These are phyloP conservation scores for Cercospora sp. DNA, from an alignment of 2,329 filamentous ascomycete genomes.

Conservation along the genomic window DNA sequence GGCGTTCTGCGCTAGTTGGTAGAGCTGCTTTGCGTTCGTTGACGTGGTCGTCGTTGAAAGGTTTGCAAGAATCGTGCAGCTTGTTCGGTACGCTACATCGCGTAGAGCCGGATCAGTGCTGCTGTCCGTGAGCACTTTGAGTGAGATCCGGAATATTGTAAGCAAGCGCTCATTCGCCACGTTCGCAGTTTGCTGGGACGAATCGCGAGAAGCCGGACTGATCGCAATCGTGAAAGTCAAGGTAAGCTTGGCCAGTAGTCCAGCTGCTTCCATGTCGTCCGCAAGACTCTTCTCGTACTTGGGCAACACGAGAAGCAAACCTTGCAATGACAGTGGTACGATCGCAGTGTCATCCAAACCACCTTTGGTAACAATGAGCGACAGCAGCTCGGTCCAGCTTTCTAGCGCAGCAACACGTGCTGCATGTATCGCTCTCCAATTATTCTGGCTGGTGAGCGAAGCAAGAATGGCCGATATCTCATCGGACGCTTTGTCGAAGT, in stretches of 20 bases:
- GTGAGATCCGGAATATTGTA: conserved; percentile 84
- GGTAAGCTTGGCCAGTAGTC: conserved; percentile 75
- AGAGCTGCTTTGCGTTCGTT: conserved; percentile 37
- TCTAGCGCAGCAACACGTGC: conserved; percentile 68
- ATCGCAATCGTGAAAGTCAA: conserved; percentile 71
- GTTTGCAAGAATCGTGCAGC: conserved; percentile 54
- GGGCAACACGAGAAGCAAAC: conserved; percentile 82
- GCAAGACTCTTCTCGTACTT: conserved; percentile 78
- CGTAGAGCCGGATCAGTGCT: conserved; percentile 71
- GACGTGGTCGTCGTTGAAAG: conserved; percentile 23
- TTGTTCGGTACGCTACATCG: conserved; percentile 87
- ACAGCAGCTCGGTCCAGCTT: conserved; percentile 81
- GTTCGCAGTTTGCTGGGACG: conserved; percentile 49
- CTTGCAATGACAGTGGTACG: conserved; percentile 81
- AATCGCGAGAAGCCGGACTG: conserved; percentile 53
- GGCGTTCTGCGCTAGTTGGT: conserved; percentile 73
- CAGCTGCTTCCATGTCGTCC: conserved; percentile 67
- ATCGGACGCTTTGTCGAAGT: conserved; percentile 51
- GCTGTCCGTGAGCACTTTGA: conserved; percentile 75
- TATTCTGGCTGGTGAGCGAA: conserved; percentile 65
- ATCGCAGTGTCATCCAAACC: conserved; percentile 76
- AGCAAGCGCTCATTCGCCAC: conserved; percentile 80
- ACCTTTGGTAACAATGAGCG: conserved; percentile 79
- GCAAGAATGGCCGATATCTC: conserved; percentile 63
- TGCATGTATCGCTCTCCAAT: conserved; percentile 57